These are phyloP conservation scores for Schizochytrium sp. DNA, from an alignment of 108 stramenopile species.

Conservation along the genomic window DNA sequence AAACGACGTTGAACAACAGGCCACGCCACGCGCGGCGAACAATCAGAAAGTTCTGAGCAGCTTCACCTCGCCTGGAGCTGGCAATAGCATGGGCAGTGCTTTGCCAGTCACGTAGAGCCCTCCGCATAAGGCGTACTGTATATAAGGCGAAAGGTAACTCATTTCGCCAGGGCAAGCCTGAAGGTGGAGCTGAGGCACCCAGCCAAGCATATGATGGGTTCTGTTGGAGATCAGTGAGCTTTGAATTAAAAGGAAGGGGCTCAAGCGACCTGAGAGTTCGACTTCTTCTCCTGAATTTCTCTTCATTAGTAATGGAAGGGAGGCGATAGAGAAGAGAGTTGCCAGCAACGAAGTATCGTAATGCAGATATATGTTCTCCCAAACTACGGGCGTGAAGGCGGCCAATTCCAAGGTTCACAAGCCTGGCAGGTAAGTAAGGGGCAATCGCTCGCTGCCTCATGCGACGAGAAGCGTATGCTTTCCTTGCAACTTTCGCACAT, in stretches of 20 bases:
- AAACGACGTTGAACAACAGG: neutral
- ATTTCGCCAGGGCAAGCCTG: neutral
- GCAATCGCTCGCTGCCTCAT: neutral
- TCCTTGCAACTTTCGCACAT: neutral
- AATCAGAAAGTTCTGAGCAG: neutral
- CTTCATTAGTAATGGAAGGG: too few species aligned
- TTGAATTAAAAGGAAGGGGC: too few species aligned
- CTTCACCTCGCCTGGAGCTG: neutral
- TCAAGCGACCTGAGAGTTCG: too few species aligned
- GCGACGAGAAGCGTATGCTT: neutral
- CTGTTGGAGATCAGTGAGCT: too few species aligned
- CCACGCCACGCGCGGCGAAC: constrained; percentile 3
- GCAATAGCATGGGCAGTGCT: constrained; percentile 5
- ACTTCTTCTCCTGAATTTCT: too few species aligned
- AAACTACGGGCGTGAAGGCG: neutral
- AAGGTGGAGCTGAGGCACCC: neutral
- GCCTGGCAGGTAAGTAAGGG: neutral
- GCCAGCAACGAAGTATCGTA: constrained; percentile 24
- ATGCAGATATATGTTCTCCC: neutral
- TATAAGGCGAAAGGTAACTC: neutral
- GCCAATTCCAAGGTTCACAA: neutral
- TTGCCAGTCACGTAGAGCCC: neutral
- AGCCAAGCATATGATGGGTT: neutral
- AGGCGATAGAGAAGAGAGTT: neutral
- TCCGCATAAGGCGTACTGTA: neutral